A percentile compares a stretch with the other conserved stretches of the same genome.
Evolutionary conservation across 2,329 filamentous ascomycete genomes (phyloP).

Genomic region (Fusarium nelsonii): DNA sequence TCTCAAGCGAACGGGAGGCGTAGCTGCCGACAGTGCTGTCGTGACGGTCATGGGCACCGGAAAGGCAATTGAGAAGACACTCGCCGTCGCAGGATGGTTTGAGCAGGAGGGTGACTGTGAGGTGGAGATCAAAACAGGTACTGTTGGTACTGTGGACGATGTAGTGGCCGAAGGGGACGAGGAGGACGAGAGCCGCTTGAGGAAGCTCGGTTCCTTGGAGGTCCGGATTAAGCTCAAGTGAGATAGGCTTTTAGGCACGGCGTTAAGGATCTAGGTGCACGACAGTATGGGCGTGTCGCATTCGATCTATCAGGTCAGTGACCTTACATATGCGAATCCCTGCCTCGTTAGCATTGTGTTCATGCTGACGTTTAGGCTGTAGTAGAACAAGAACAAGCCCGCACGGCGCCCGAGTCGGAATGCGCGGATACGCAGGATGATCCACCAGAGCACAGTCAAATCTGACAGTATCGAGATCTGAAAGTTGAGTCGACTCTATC

Average conservation of each 20-base stretch:
- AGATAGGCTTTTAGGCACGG: conserved; percentile 30
- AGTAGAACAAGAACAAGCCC: conserved; percentile 2
- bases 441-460: conserved; percentile 14
- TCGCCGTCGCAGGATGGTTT: conserved; percentile 74
- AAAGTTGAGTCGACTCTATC: conserved; percentile 8
- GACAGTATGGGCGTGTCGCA: conserved; percentile 11
- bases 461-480: conserved; percentile 34
- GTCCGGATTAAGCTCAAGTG: conserved; percentile 61
- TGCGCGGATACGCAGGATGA: conserved; percentile 20
- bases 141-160: conserved; percentile 75
- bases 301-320: conserved; percentile 21
- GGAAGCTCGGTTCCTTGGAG: conserved; percentile 66
- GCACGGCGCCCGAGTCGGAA: conserved; percentile 35
- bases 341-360: neutral
- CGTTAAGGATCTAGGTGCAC: conserved; percentile 19
- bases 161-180: conserved; percentile 60
- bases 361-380: conserved; percentile 23
- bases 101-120: conserved; percentile 69
- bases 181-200: conserved; percentile 57
- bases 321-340: conserved; percentile 22
- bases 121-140: conserved; percentile 72
- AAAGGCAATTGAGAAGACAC: conserved; percentile 72
- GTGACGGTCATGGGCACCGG: conserved; percentile 75
- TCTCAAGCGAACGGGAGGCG: conserved; percentile 53
- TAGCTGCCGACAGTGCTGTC: conserved; percentile 49